phyloP scores from a whole-genome alignment of 1,284 basidiomycete species.

The Apiotrichum domesticum region DNA sequence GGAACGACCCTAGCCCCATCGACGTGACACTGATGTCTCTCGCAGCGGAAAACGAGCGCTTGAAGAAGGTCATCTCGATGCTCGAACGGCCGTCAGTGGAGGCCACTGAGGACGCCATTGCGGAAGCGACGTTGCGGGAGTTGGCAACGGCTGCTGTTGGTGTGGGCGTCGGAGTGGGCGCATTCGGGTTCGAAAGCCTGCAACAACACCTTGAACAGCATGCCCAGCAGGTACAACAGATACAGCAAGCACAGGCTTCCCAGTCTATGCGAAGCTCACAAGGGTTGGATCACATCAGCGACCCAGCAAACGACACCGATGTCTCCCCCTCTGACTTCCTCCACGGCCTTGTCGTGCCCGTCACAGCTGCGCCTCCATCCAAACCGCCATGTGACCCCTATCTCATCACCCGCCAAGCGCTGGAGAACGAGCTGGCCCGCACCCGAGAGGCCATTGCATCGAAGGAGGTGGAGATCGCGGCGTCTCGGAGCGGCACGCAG shows the following conservation, averaged over 20 bases:
- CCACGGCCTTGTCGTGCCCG: conserved; percentile 13
- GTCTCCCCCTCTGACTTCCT: conserved; percentile 9
- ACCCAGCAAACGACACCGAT: background rate
- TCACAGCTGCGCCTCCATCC: conserved; percentile 1
- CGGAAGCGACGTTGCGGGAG: conserved; percentile 17
- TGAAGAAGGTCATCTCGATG: conserved; percentile 4
- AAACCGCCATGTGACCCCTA: conserved; percentile 9
- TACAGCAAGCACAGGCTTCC: too few species aligned
- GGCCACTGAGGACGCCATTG: conserved; percentile 4
- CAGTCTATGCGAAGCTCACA: background rate
- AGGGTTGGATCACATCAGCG: background rate
- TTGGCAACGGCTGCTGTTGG: conserved; percentile 17
- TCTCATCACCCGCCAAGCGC: conserved; percentile 7
- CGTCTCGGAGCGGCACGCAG: background rate
- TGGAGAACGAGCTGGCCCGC: conserved; percentile 13
- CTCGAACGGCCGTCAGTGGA: conserved; percentile 6
- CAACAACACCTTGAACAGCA: conserved; percentile 14
- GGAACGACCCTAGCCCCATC: conserved; percentile 1
- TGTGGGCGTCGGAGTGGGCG: background rate
- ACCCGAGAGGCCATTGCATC: conserved; percentile 9
- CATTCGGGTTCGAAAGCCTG: conserved; percentile 13
- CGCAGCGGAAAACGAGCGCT: conserved; percentile 14
- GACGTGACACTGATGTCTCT: conserved; percentile 10
- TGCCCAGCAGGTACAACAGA: background rate
- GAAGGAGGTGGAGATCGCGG: conserved; percentile 14